Evolutionary conservation across 2,329 filamentous ascomycete species (phyloP), one percentile per base, ranked within the genome.

Genomic region (Aureobasidium namibiae): DNA sequence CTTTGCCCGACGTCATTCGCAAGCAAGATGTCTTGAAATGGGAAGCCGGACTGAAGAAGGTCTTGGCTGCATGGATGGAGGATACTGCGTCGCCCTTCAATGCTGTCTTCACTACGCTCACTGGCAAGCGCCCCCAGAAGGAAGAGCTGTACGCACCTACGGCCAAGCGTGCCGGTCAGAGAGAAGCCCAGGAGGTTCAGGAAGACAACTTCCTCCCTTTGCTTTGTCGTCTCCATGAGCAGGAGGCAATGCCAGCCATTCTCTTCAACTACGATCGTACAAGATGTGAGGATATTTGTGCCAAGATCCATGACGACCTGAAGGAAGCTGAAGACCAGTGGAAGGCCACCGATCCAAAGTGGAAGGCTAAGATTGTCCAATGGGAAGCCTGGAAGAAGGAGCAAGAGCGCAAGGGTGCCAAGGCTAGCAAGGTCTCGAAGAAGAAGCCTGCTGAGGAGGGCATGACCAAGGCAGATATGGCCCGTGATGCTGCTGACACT

Each of bases 181-280:
- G 63, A 21, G 65, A 67, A 54, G 59, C 61, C 7, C 23, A 66
- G 7, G 63, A 68, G n/a, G 60, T 63, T 14, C 26, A 59, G 46
- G 44, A 64, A 26, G 65, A 67, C 23, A 80, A 78, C 10, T 83
- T 80, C 3, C 72, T 88, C 18, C 78, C 83, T 1, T 72, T 89
- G 31, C 74, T 87, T 0, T 77, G 74, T 16, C 79, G 84, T 33
- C 75, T 91, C 0, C 80, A 89, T 50, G 74, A 77, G 16, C 81
- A 84, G 59, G 80, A 82, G 59, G 86, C 85, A 0, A 76, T 92
- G 1, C 89, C 88, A 0, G 88, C 86, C 0, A 83, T 92, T 13
- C 70, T 91, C 1, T 92, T 92, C 76, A 89, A 89, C 67, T 92
- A 89, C 65, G 86, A 91, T 63, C 82, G 87, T 49, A 70, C 71